phyloP scores from a whole-genome alignment of 306 rosid species.

The Sphenostylis stenocarpa region DNA sequence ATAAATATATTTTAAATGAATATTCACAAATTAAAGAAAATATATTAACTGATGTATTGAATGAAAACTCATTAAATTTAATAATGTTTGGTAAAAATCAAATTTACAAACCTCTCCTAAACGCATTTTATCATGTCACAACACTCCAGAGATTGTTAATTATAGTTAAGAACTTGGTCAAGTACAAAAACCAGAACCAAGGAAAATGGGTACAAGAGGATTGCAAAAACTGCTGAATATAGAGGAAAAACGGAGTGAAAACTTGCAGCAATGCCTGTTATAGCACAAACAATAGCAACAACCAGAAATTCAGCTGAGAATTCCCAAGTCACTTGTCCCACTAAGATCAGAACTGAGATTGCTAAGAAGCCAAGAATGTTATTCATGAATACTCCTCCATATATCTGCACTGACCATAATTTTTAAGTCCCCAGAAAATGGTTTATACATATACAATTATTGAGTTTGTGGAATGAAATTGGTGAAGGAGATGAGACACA shows the following conservation, averaged over 20 bases:
- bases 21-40: no score
- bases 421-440: neutral
- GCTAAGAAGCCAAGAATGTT: slow-evolving; percentile 52
- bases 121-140: neutral
- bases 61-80: no score
- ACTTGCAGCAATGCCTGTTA: slow-evolving; percentile 40
- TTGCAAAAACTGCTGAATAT: slow-evolving; percentile 40
- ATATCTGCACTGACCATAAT: slow-evolving; percentile 43
- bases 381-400: slow-evolving; percentile 61
- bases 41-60: no score
- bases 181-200: slow-evolving; percentile 41
- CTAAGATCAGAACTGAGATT: slow-evolving; percentile 43
- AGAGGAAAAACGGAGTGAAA: slow-evolving; percentile 35
- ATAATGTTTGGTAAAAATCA: no score
- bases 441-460: neutral
- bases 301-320: slow-evolving; percentile 54
- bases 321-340: slow-evolving; percentile 42
- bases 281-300: slow-evolving; percentile 42
- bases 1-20: no score
- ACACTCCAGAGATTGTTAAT: neutral
- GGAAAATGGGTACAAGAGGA: slow-evolving; percentile 46
- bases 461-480: neutral
- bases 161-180: slow-evolving; percentile 27
- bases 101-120: neutral
- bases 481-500: neutral